phyloP scores from a whole-genome alignment of 495 filamentous ascomycete genomes.

The Copromyces sp. region DNA sequence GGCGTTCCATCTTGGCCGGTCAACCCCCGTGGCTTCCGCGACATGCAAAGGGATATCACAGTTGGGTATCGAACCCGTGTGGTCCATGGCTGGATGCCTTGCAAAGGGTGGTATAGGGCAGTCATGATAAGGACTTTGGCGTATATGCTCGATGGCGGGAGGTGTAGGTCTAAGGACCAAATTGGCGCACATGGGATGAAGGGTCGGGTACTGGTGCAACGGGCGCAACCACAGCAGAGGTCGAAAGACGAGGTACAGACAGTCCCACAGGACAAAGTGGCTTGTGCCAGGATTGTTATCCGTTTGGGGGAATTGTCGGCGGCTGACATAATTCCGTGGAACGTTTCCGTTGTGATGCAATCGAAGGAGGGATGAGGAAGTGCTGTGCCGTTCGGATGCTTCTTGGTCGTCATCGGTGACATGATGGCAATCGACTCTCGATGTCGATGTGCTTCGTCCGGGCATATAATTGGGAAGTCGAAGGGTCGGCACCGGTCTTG shows the following conservation, averaged over 20 bases:
- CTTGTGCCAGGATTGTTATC: background rate
- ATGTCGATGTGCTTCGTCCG: too few species aligned
- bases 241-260: background rate
- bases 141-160: background rate
- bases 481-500: too few species aligned
- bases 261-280: background rate
- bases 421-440: background rate
- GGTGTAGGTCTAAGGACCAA: background rate
- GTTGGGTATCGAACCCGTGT: background rate
- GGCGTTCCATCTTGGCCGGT: background rate
- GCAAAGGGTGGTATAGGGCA: background rate
- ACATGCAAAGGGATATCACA: background rate
- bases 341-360: background rate
- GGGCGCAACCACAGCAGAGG: background rate
- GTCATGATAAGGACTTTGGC: background rate
- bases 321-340: background rate
- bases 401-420: background rate
- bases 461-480: too few species aligned
- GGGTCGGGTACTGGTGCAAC: background rate
- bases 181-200: background rate
- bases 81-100: background rate
- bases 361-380: background rate
- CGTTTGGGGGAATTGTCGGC: background rate
- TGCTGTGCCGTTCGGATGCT: background rate
- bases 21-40: background rate